Conservation (phyloP, 345 rosid species). For the Moringa oleifera region DNA sequence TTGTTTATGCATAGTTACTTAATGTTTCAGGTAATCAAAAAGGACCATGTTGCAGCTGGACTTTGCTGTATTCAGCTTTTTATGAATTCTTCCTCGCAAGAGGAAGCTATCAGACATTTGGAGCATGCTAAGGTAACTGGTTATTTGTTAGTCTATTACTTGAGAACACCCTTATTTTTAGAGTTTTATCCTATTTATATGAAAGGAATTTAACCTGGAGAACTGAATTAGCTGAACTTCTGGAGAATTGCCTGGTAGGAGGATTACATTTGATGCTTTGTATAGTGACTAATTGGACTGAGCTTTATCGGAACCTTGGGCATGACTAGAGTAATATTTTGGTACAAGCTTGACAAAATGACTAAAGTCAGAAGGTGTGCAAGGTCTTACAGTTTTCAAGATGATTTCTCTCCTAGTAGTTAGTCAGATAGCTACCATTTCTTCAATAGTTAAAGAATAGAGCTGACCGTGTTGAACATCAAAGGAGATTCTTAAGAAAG, state of each 20-base stretch:
- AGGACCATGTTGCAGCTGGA: constrained; percentile 94
- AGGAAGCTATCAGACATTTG: constrained; percentile 88
- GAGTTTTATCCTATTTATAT: too few species aligned
- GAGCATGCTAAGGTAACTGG: constrained; percentile 78
- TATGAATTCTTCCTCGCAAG: constrained; percentile 82
- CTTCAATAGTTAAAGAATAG: not conserved
- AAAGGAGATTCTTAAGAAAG: not conserved
- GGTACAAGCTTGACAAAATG: too few species aligned
- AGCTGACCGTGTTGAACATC: not conserved
- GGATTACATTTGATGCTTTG: not conserved
- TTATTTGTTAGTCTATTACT: too few species aligned
- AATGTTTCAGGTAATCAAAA: constrained; percentile 74
- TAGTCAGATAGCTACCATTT: not conserved
- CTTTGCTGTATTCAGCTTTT: constrained; percentile 91
- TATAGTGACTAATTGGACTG: not conserved
- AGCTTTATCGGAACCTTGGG: too few species aligned
- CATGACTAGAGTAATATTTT: too few species aligned
- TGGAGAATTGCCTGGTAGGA: too few species aligned
- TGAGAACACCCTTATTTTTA: too few species aligned
- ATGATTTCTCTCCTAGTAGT: too few species aligned
- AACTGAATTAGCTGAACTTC: not conserved
- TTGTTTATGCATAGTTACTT: not conserved
- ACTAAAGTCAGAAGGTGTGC: too few species aligned
- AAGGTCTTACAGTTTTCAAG: too few species aligned
- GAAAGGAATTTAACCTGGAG: not conserved